Conservation (phyloP, 441 rosid genomes). For the Erodium chrysanthum region DNA sequence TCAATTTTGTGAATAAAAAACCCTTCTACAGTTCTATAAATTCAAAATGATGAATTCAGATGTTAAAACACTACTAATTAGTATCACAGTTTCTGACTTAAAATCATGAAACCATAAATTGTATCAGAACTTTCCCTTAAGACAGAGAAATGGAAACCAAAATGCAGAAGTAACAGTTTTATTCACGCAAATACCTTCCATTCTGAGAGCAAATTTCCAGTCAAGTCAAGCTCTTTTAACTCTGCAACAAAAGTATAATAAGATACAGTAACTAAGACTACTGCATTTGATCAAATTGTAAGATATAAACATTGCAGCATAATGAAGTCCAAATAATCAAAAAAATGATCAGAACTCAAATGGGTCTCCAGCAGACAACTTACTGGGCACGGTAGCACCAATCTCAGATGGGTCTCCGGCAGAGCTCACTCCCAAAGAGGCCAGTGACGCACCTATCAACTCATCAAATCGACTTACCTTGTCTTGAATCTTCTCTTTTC, state of each 20-base stretch:
- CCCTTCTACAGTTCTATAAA: background rate
- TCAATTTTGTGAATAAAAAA: background rate
- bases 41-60: background rate
- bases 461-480: conserved; percentile 68
- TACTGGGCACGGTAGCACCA: conserved; percentile 45
- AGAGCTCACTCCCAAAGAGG: conserved; percentile 61
- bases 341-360: background rate
- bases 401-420: conserved; percentile 46
- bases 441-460: conserved; percentile 53
- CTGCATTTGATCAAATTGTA: too few relatives aligned
- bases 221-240: conserved; percentile 72
- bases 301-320: background rate
- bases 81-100: background rate
- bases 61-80: background rate
- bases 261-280: too few relatives aligned
- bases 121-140: too few relatives aligned
- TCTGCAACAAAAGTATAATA: conserved; percentile 31
- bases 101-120: background rate
- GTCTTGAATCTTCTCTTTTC: conserved; percentile 72
- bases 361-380: conserved; percentile 20
- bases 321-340: background rate
- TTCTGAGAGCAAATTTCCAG: conserved; percentile 75
- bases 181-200: conserved; percentile 52
- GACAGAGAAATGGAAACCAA: background rate
- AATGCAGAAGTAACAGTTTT: background rate